phyloP scores from a whole-genome alignment of 164 flowering plant genomes.

The Aristolochia fimbriata region DNA sequence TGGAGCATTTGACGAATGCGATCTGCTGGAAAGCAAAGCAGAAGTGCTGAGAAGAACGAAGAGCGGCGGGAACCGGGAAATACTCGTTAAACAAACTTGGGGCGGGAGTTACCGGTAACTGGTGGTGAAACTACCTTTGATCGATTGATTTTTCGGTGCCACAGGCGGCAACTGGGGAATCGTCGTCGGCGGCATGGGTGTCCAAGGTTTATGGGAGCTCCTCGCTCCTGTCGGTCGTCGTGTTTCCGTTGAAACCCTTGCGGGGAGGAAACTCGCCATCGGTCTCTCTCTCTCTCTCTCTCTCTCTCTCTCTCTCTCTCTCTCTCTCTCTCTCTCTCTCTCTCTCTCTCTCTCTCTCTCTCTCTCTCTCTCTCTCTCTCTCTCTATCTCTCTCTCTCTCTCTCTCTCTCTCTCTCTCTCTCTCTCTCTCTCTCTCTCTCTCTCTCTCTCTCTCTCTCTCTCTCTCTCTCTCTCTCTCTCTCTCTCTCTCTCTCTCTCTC shows the following conservation, averaged over 20 bases:
- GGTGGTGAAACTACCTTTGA: too few species aligned
- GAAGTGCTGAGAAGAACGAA: too few species aligned
- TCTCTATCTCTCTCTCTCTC: too few species aligned
- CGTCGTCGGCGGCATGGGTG: constrained; percentile 48
- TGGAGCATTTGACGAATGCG: too few species aligned
- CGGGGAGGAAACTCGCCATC: constrained; percentile 81
- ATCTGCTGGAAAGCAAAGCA: too few species aligned
- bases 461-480: neutral
- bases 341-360: neutral
- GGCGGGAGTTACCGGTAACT: too few species aligned
- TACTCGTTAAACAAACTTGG: too few species aligned
- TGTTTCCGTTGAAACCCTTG: constrained; percentile 91
- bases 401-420: neutral
- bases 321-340: too few species aligned
- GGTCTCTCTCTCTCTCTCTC: constrained; percentile 27
- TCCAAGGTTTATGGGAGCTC: constrained; percentile 95
- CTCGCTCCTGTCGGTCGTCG: constrained; percentile 97
- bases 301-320: too few species aligned
- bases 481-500: too few species aligned
- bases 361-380: neutral
- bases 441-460: neutral
- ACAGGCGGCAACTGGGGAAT: neutral
- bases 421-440: neutral
- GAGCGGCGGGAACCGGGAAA: too few species aligned
- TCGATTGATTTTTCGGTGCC: too few species aligned